Evolutionary conservation across 2,329 filamentous ascomycete species (phyloP), one percentile per base, ranked within the genome.

Genomic region (Dothistroma pini): DNA sequence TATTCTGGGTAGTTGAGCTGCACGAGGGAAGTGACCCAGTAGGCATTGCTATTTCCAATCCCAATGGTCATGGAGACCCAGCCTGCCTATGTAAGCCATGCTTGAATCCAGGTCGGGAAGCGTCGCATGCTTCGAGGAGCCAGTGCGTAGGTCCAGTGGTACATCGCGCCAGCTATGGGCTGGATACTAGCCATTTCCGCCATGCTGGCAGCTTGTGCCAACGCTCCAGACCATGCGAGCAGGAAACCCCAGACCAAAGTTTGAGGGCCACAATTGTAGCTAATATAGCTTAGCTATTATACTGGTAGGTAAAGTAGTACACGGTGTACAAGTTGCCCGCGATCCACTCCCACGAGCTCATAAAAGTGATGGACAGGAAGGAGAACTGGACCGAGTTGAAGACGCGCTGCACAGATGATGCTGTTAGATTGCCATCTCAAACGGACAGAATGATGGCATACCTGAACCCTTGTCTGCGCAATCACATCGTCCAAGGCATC

Each of bases 51-150:
- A 61, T 75, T 77, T 19, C 72, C 69, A 12, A 69, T 11, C 11
- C 65, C 63, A 11, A 65, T 61, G 1, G 61, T 59, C 44, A 63
- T 63, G 3, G 62, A 60, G 19, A 78, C 70, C 72, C 77, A 79
- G 35, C 72, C 75, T 51, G 76, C 74, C 75, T 76, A 78, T 1
- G 76, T 79, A 8, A 77, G 67, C 76, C 76, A 79, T 4, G 75
- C 68, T 65, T 70, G 68, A 32, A 70, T 62, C 76, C 71, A 67
- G 14, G 64, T 69, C 51, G 65, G 58, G 48, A 70, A 68, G n/a
- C 67, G 60, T n/a, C 61, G 60, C 16, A 68, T 60, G n/a, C 57
- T 57, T 19, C 44, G 35, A 11, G 65, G 68, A 10, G 66, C 65
- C 16, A 69, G 62, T n/a, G 63, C 60, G 44, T 68, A 62, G 6